Evolutionary conservation across 2,329 filamentous ascomycete species (phyloP), one percentile per base, ranked within the genome.

Genomic region (Neofusicoccum ribis): DNA sequence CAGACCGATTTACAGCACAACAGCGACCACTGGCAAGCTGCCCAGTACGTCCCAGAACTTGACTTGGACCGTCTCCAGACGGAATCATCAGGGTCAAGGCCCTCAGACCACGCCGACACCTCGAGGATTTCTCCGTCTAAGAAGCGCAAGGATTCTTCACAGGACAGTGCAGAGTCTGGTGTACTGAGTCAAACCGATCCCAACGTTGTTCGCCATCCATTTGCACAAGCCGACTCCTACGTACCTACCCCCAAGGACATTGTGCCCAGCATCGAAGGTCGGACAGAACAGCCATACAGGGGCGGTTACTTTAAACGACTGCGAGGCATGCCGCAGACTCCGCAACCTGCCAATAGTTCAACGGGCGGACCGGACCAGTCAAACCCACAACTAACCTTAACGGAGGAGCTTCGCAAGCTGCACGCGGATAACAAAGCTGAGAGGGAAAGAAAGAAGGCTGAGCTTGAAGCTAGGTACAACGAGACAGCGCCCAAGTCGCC

Each of bases 111-210:
- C 9, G 14, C 6, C 12, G 12, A 14, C 15, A 37, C 23, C 2
- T 23, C 12, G 5, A 47, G n/a, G 15, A n/a, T 11, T 12, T 17
- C 56, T 9, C 43, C 43, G 47, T 14, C 4, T 11, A 7, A 15
- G 11, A 60, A 46, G 36, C 41, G 56, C 15, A 60, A 60, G n/a
- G 56, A 60, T 11, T 60, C 56, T 8, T 60, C 56, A 14, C 56
- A 47, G 17, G 27, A 47, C 5, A 47, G 44, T n/a, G 41, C 37
- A 3, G 56, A 60, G 17, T n/a, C n/a, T 14, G 8, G 56, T 47
- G 43, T 60, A 8, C 43, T 60, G 9, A 8, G 41, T 12, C 56
- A 60, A 23, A 7, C 56, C 11, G 56, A 60, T 17, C 27, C 56
- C 5, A 60, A 60, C 43, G n/a, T 60, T 3, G 43, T 37, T 37